phyloP scores from a whole-genome alignment of 2,329 filamentous ascomycete species.

The Talaromyces sp. region DNA sequence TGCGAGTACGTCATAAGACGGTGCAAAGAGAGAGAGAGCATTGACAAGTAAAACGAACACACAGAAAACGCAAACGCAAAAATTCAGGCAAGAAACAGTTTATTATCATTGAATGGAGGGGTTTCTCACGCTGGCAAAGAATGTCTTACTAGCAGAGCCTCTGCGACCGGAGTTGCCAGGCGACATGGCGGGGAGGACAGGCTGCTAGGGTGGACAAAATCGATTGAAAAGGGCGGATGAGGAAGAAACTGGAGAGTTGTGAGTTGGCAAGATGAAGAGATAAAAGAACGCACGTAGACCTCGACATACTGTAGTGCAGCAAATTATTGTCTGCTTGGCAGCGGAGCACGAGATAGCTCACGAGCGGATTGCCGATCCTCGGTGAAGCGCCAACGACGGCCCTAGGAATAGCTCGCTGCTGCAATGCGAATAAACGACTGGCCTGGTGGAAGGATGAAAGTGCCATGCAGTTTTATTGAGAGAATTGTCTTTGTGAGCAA shows the following conservation, averaged over 20 bases:
- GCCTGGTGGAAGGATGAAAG: background rate
- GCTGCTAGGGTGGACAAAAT: background rate
- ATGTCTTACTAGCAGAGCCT: slow-evolving; percentile 29
- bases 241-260: background rate
- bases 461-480: background rate
- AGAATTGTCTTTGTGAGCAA: background rate
- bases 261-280: background rate
- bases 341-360: background rate
- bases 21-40: background rate
- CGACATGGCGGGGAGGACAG: slow-evolving; percentile 19
- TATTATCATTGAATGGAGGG: background rate
- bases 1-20: background rate
- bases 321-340: background rate
- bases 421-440: background rate
- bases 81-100: background rate
- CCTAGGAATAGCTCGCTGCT: background rate
- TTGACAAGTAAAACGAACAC: background rate
- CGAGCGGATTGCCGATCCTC: background rate
- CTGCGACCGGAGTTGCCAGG: slow-evolving; percentile 22
- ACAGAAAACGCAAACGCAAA: background rate
- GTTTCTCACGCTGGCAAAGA: slow-evolving; percentile 29
- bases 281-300: background rate
- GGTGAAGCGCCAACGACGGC: background rate
- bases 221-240: background rate
- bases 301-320: background rate